Evolutionary conservation across 192 early-diverging fungal genomes (phyloP), one percentile per base, ranked within the genome.

Genomic region (Podila horticola): DNA sequence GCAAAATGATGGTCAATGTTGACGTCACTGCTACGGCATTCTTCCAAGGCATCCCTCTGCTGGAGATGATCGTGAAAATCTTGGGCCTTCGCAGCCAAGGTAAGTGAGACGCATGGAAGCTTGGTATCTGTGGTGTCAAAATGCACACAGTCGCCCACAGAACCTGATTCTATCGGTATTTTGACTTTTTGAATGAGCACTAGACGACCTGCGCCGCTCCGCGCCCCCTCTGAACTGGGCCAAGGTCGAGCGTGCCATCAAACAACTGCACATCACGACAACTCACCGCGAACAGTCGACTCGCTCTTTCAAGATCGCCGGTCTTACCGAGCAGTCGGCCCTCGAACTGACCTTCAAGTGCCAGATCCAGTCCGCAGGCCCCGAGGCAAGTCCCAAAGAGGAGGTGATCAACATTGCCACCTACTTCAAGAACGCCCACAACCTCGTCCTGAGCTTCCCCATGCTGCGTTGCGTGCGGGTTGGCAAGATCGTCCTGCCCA

Each of bases 401-500:
- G 71, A 67, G 30, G 88, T 93, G 51, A 88, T 75, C 52, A 82
- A 71, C 36, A 90, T 98, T 22, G 91, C 90, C 7, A 64, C 88
- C 22, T 97, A 97, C 76, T 97, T 96, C 67, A 62, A 81, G 64
- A 71, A 84, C 58, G 90, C 91, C 33, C 96, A 97, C 79, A 89
- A 89, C 84, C 87, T 84, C 50, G 76, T 65, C 9, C 85, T 98
- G 26, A 83, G 82, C 60, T 97, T 91, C 67, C 93, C 95, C 10
- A 91, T 90, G 63, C 81, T 97, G 58, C 96, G 95, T 3, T 92
- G 92, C 29, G 84, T 93, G 29, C 87, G 91, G 5, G 93, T 96
- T 51, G 82, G 88, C 48, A 91, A 89, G 71, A 70, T 84, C 20
- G 84, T 91, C 62, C 79, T 98, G 30, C 96, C 97, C 28, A 87